Evolutionary conservation across 305 asterid genomes (phyloP), one percentile per base, ranked within the genome.

Genomic region (Fraxinus platypoda): DNA sequence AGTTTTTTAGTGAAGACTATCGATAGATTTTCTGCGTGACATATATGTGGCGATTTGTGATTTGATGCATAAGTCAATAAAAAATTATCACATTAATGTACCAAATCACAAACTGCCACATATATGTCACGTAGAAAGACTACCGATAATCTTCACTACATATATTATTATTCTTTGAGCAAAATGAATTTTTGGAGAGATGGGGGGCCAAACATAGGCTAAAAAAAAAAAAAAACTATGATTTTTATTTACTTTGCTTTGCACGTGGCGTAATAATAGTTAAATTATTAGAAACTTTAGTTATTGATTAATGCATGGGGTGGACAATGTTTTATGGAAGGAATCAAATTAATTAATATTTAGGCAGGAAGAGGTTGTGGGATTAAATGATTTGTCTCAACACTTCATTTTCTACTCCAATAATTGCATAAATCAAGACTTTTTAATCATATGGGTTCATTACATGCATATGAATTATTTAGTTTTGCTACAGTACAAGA

Each of bases 261-360:
- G 71, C 30, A 62, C 15, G 71, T 49, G 72, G 30, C 33, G 6
- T 77, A 52, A 30, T 77, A 77, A 79, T 28, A 38, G 82, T n/a
- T 79, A 25, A 37, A 79, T 79, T 41, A 79, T 68, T 57, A 17
- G 70, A 79, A 26, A 34, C 33, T 2, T 68, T 28, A 79, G 19
- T 8, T 43, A 79, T 38, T 68, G 17, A 78, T 49, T 4, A 49
- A 59, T 35, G 59, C 17, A 33, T 1, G 21, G 17, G 38, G 12
- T 43, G 17, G 35, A 46, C 5, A 43, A 43, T 12, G 54, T 12
- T 43, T 43, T 12, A 43, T 43, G 54, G 17, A 43, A 43, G 17
- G 17, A 43, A 43, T 43, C 54, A 12, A 43, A 68, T 11, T 37
- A 35, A 62, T n/a, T 62, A 66, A 13, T 66, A 8, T 11, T 57